Base-by-base conservation (phyloP, 441 rosid genomes). In the Erodium texanum region DNA sequence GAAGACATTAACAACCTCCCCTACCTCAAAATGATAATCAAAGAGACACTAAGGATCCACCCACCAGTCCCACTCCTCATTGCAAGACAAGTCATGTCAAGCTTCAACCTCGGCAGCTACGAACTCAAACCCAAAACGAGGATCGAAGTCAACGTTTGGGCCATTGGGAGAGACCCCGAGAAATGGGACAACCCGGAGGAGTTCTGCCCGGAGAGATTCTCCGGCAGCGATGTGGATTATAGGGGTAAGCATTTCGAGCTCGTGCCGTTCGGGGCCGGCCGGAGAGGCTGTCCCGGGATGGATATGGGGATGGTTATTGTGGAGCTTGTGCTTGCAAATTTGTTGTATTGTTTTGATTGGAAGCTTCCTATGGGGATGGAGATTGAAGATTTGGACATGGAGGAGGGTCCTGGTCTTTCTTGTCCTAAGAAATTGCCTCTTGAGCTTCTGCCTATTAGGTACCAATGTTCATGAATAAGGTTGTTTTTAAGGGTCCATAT, bases 31-130 rank as follows among this genome's bases (percentile, higher is more conserved):
- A 67, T 82, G 84, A 78, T 82, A 5, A 62, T 81, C 18, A 88
- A 86, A 75, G 91, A 88, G 77, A 83, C 82, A 29, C 69, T 82
- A 38, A 43, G 50, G 15, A 15, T 43, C 3, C 50, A 43, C 15
- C 50, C 50, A 10, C 50, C 50, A 3, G 50, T 20, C 14, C 86
- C 86, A 11, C 36, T 86, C 16, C 54, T 83, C n/a, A 65, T 85
- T 6, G 67, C 87, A 36, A 84, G 90, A 74, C 80, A 84, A 81
- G 66, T 75, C 54, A 77, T 79, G 52, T 73, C 85, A 0, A 71
- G 75, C 15, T 80, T 75, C 20, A 68, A 77, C 34, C 71, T 86
- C 73, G 72, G 71, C 15, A 78, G 50, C 15, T 43, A 43, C 12
- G 14, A 43, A 2, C 1, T 43, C 15, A 15, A 12, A 15, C 50